Evolutionary conservation across 2,329 filamentous ascomycete genomes (phyloP).

Genomic region (Tricladium varicosporioides): DNA sequence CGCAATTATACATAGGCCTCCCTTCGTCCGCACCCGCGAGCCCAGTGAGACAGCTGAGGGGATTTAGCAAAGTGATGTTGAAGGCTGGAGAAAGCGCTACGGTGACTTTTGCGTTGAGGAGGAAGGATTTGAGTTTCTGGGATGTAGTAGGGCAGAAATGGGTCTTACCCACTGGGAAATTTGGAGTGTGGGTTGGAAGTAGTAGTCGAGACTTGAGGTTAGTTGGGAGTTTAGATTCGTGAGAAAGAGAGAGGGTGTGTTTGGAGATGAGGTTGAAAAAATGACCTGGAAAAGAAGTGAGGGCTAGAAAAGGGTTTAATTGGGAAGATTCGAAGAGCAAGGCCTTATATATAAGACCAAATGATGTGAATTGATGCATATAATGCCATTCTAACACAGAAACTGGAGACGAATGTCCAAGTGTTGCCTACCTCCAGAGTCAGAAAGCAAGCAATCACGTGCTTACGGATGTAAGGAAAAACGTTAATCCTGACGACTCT

Average conservation of each 20-base stretch:
- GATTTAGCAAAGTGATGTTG: slow-evolving; percentile 69
- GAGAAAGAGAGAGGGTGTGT: neutral
- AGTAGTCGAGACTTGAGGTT: slow-evolving; percentile 25
- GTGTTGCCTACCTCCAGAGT: too few species aligned
- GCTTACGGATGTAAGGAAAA: too few species aligned
- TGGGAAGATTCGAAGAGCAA: too few species aligned
- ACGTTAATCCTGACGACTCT: too few species aligned
- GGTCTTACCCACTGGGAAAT: slow-evolving; percentile 43
- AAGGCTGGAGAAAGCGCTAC: slow-evolving; percentile 61
- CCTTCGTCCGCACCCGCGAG: slow-evolving; percentile 44
- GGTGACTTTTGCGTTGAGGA: slow-evolving; percentile 67
- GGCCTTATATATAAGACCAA: too few species aligned
- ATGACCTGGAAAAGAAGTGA: too few species aligned
- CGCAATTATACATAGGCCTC: slow-evolving; percentile 31
- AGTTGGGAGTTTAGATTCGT: slow-evolving; percentile 5
- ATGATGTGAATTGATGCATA: too few species aligned
- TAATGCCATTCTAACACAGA: too few species aligned
- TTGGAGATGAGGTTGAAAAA: neutral
- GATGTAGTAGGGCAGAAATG: slow-evolving; percentile 74
- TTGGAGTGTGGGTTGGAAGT: slow-evolving; percentile 23
- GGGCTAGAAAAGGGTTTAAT: too few species aligned
- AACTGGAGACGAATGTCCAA: too few species aligned
- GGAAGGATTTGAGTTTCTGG: slow-evolving; percentile 86
- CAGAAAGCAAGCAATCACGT: too few species aligned
- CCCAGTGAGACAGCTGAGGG: slow-evolving; percentile 59